Evolutionary conservation across 441 rosid genomes (phyloP).

Genomic region (Adansonia rubrostipa): DNA sequence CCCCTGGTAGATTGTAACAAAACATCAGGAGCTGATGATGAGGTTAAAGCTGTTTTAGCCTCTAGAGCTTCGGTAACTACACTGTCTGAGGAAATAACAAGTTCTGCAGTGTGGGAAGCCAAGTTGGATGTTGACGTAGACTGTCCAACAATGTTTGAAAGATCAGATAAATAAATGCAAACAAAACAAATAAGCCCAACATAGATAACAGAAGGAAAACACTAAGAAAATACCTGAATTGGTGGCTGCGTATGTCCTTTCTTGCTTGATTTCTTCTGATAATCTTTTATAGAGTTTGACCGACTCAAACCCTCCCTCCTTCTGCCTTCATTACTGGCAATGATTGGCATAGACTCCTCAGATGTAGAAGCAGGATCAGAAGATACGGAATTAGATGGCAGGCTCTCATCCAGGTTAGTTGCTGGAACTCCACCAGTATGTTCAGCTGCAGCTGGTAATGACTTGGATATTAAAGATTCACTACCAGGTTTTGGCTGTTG

Average conservation of each 20-base stretch:
- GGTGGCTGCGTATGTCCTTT: conserved; percentile 47
- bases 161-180: conserved; percentile 22
- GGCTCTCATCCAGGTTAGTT: conserved; percentile 39
- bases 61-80: conserved; percentile 41
- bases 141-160: conserved; percentile 46
- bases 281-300: conserved; percentile 64
- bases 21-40: conserved; percentile 36
- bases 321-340: conserved; percentile 38
- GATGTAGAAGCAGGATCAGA: conserved; percentile 32
- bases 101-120: conserved; percentile 36
- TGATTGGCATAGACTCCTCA: conserved; percentile 37
- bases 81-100: conserved; percentile 33
- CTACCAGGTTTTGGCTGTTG: conserved; percentile 44
- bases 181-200: not conserved
- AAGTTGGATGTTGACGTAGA: conserved; percentile 30
- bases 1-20: conserved; percentile 32
- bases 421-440: conserved; percentile 35
- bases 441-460: conserved; percentile 40
- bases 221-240: conserved; percentile 49
- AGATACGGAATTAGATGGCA: conserved; percentile 21
- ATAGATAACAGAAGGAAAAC: not conserved
- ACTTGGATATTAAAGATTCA: conserved; percentile 43
- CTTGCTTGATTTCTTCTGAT: conserved; percentile 49
- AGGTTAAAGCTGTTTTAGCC: conserved; percentile 32
- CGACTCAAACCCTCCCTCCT: conserved; percentile 50